Conservation (phyloP, 2,329 filamentous ascomycete genomes). For the Didymella arachidicola region DNA sequence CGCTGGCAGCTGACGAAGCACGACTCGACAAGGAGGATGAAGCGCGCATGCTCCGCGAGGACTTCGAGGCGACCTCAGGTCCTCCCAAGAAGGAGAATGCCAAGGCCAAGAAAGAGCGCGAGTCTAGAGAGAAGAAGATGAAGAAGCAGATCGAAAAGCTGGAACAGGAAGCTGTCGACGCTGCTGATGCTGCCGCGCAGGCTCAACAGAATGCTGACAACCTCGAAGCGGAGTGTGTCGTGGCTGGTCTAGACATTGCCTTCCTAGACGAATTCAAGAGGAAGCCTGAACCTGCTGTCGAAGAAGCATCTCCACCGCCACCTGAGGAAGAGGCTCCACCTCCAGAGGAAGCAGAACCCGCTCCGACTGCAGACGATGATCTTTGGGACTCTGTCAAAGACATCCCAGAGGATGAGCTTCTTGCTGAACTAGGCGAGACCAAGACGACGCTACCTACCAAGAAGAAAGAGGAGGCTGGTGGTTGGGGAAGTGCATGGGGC, state of each 20-base stretch:
- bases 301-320: slow-evolving; percentile 34
- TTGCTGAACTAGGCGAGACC: slow-evolving; percentile 48
- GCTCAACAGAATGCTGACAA: slow-evolving; percentile 37
- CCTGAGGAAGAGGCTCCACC: slow-evolving; percentile 23
- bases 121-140: slow-evolving; percentile 38
- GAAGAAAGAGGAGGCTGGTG: slow-evolving; percentile 40
- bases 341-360: slow-evolving; percentile 22
- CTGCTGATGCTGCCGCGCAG: slow-evolving; percentile 49
- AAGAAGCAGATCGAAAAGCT: slow-evolving; percentile 41
- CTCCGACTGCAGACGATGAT: slow-evolving; percentile 35
- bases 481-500: slow-evolving; percentile 56
- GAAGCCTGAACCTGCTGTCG: slow-evolving; percentile 31
- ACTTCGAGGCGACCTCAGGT: slow-evolving; percentile 24
- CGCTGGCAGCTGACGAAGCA: slow-evolving; percentile 33
- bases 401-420: slow-evolving; percentile 41
- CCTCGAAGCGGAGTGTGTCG: slow-evolving; percentile 45
- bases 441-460: slow-evolving; percentile 24
- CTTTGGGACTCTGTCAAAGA: slow-evolving; percentile 47
- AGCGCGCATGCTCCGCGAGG: slow-evolving; percentile 30
- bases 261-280: slow-evolving; percentile 35
- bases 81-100: slow-evolving; percentile 46
- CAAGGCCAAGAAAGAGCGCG: slow-evolving; percentile 42
- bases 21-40: slow-evolving; percentile 19
- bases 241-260: slow-evolving; percentile 44
- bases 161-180: slow-evolving; percentile 43